Evolutionary conservation across 148 eudicot species (phyloP).

Genomic region (Chenopodium album): DNA sequence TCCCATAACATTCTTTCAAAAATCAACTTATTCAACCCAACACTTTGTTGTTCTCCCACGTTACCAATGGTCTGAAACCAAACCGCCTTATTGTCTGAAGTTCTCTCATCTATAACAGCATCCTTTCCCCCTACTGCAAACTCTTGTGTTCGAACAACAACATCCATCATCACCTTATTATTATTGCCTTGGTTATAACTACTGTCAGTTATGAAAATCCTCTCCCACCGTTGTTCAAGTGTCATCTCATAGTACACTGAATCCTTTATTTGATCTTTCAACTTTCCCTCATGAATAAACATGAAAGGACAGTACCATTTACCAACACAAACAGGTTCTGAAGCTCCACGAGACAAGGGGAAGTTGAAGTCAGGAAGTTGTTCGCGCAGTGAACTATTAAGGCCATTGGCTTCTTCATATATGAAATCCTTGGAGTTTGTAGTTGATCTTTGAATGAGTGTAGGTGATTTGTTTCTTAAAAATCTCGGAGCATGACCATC

Average conservation of each 20-base stretch:
- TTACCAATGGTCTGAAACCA: constrained; percentile 41
- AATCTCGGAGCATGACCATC: constrained; percentile 52
- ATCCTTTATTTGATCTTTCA: constrained; percentile 28
- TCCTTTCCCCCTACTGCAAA: constrained; percentile 34
- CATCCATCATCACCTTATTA: constrained; percentile 33
- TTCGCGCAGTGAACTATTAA: constrained; percentile 44
- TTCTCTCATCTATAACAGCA: constrained; percentile 33
- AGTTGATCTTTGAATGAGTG: constrained; percentile 18
- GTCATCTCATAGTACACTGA: constrained; percentile 38
- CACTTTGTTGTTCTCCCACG: constrained; percentile 21
- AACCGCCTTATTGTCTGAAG: constrained; percentile 27
- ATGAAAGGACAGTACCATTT: constrained; percentile 42
- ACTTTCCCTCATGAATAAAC: constrained; percentile 32
- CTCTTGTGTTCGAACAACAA: constrained; percentile 30
- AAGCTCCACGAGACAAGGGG: constrained; percentile 20
- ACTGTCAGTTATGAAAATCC: constrained; percentile 30
- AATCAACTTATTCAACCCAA: constrained; percentile 38
- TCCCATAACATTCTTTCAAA: constrained; percentile 47
- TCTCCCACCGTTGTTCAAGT: constrained; percentile 38
- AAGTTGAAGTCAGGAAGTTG: constrained; percentile 45
- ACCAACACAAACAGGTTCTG: constrained; percentile 27
- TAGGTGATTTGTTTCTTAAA: constrained; percentile 29
- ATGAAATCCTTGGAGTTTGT: constrained; percentile 31
- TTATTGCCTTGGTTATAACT: constrained; percentile 13
- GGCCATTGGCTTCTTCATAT: constrained; percentile 46